Evolutionary conservation across 2,329 filamentous ascomycete genomes (phyloP), one percentile per base, ranked within the genome.

Genomic region (Colletotrichum sp.): DNA sequence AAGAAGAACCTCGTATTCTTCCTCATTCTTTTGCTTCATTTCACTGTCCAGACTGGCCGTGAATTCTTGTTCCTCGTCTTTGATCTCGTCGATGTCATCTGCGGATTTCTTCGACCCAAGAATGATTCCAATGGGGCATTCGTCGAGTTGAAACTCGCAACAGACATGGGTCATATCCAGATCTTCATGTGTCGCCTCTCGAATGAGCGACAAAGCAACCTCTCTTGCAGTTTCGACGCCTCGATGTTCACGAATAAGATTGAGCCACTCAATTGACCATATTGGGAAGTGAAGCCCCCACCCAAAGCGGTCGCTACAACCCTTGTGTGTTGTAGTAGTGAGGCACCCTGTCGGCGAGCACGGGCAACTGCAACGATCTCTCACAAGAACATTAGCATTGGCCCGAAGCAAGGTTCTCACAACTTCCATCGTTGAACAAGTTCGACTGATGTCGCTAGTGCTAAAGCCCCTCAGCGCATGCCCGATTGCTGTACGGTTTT

Each of bases 81-180:
- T 3, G 7, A 62, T 62, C 5, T 32, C 59, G 0, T 1, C 59
- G 0, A 24, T 2, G 3, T 62, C 28, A 13, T 62, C 18, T n/a
- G 1, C 18, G 30, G 8, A 62, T 2, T 5, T 62, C 2, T 30
- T 62, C 6, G 59, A 49, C 44, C 1, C 0, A 4, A 13, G 1
- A 1, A 62, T 13, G 30, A 30, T 0, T 18, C 12, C 1, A 4
- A 49, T 8, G 26, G 26, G 26, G 26, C 6, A 28, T 28, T 28
- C 26, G 26, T 28, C 28, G 55, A 59, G 13, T 30, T 28, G 1
- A 1, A 26, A 0, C 0, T 59, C 55, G 34, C 68, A 71, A n/a
- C 72, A 71, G 1, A 75, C 34, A 26, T 75, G 72, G 13, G 68
- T 66, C 72, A 75, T 71, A 0, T 52, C 72, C 32, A 71, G 24